Conservation (phyloP, 345 rosid genomes). For the Melastoma malabathricum region DNA sequence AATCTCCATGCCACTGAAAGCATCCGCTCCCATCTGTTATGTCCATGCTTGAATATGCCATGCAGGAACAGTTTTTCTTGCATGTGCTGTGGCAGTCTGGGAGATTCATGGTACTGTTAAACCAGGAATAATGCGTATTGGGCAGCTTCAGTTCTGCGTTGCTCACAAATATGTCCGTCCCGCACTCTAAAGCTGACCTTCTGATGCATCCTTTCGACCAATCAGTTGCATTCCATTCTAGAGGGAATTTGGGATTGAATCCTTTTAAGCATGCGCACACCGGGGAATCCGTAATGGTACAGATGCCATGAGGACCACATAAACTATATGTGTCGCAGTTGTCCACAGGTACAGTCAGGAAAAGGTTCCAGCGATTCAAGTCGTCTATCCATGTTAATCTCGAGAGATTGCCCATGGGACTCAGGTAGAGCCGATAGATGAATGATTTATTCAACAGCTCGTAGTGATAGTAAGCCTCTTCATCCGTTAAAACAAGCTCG, state of each 20-base stretch:
- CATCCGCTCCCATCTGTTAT: slow-evolving; percentile 23
- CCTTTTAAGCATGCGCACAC: slow-evolving; percentile 35
- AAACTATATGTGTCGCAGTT: slow-evolving; percentile 22
- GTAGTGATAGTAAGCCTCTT: slow-evolving; percentile 22
- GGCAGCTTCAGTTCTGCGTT: slow-evolving; percentile 26
- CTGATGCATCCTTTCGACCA: slow-evolving; percentile 39
- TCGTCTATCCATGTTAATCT: slow-evolving; percentile 26
- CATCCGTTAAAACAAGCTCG: slow-evolving; percentile 14
- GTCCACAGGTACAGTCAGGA: slow-evolving; percentile 20
- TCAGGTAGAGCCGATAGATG: slow-evolving; percentile 18
- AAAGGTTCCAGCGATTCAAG: slow-evolving; percentile 16
- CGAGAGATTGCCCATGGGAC: slow-evolving; percentile 15
- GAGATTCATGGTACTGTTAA: slow-evolving; percentile 14
- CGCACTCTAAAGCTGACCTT: slow-evolving; percentile 17
- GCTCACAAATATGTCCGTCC: slow-evolving; percentile 19
- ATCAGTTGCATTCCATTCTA: slow-evolving; percentile 19
- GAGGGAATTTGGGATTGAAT: slow-evolving; percentile 18
- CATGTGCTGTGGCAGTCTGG: slow-evolving; percentile 26
- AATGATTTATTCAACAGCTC: slow-evolving; percentile 10
- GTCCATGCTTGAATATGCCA: slow-evolving; percentile 28
- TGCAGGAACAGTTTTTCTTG: slow-evolving; percentile 34
- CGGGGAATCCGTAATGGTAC: slow-evolving; percentile 19
- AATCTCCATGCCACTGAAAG: slow-evolving; percentile 7
- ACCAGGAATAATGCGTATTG: slow-evolving; percentile 18
- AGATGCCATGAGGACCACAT: slow-evolving; percentile 32